These are phyloP conservation scores for Didymella pomorum DNA, from an alignment of 2,329 filamentous ascomycete species.

Conservation along the genomic window DNA sequence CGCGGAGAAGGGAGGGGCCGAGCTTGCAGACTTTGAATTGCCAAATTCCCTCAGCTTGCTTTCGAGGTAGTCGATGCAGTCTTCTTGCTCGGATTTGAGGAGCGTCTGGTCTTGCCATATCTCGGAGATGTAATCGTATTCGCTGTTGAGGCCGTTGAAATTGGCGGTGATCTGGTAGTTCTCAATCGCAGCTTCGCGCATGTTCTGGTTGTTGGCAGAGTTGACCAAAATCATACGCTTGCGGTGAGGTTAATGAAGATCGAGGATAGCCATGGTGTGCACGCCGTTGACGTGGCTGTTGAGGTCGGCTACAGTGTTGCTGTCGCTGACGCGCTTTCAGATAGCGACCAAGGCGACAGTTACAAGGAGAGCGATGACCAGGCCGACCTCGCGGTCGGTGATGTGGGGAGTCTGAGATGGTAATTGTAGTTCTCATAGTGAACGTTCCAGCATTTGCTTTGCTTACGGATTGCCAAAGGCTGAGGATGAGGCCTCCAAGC, in stretches of 20 bases:
- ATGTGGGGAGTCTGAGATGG: neutral
- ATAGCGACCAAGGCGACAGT: conserved; percentile 6
- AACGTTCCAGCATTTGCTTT: no score
- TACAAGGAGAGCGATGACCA: conserved; percentile 18
- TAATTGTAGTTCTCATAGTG: neutral
- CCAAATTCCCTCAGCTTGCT: conserved; percentile 35
- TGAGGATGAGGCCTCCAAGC: neutral
- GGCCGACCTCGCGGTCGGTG: neutral
- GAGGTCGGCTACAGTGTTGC: conserved; percentile 14
- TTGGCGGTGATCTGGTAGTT: conserved; percentile 12
- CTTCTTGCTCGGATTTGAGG: conserved; percentile 33
- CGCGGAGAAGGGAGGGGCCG: conserved; percentile 22
- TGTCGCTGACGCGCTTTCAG: neutral
- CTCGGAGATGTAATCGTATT: conserved; percentile 25
- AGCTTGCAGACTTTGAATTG: neutral
- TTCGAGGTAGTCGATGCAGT: conserved; percentile 43
- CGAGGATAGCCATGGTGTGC: conserved; percentile 9
- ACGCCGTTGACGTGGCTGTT: conserved; percentile 7
- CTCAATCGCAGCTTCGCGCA: conserved; percentile 12
- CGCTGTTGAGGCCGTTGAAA: conserved; percentile 22
- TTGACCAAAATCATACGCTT: conserved; percentile 18
- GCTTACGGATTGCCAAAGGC: conserved; percentile 8
- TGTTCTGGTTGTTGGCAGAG: conserved; percentile 7
- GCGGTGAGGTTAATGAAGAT: conserved; percentile 22
- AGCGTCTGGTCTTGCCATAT: conserved; percentile 29